Evolutionary conservation across 202 grass and related monocot genomes (phyloP).

Genomic region (Cymbopogon flexuosus): DNA sequence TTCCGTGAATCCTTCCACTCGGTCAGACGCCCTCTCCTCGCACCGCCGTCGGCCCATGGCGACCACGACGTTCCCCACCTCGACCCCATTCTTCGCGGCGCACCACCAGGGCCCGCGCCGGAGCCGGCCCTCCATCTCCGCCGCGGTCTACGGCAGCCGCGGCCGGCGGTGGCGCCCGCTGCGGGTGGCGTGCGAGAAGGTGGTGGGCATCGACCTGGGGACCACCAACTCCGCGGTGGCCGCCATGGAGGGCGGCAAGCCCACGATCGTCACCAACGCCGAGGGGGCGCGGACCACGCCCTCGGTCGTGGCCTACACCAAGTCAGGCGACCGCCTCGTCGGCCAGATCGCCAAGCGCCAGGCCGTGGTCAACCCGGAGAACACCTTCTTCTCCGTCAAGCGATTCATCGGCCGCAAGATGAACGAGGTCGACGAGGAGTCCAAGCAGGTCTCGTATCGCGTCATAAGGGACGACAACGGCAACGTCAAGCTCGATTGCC

Average conservation of each 20-base stretch:
- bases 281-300: constrained; percentile 79
- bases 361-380: constrained; percentile 75
- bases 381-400: constrained; percentile 79
- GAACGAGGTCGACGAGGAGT: constrained; percentile 71
- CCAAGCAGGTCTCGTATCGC: constrained; percentile 71
- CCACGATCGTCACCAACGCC: constrained; percentile 76
- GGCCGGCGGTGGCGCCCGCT: constrained; percentile 44
- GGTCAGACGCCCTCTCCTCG: background rate
- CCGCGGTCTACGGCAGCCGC: constrained; percentile 31
- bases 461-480: constrained; percentile 61
- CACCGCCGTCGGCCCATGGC: constrained; percentile 19
- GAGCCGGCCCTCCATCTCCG: background rate
- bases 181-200: constrained; percentile 68
- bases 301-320: constrained; percentile 77
- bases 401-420: constrained; percentile 76
- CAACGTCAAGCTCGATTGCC: constrained; percentile 68
- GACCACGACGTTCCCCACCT: constrained; percentile 37
- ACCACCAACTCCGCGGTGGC: constrained; percentile 80
- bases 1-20: background rate
- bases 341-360: constrained; percentile 84
- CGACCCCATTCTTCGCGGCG: constrained; percentile 40
- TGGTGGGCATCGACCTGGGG: constrained; percentile 76
- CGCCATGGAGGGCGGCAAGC: constrained; percentile 76
- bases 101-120: constrained; percentile 22
- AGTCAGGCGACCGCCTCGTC: constrained; percentile 52